Evolutionary conservation across 768 basidiomycete species (phyloP), one percentile per base, ranked within the genome.

Genomic region (Pleurotus tuber-regium): DNA sequence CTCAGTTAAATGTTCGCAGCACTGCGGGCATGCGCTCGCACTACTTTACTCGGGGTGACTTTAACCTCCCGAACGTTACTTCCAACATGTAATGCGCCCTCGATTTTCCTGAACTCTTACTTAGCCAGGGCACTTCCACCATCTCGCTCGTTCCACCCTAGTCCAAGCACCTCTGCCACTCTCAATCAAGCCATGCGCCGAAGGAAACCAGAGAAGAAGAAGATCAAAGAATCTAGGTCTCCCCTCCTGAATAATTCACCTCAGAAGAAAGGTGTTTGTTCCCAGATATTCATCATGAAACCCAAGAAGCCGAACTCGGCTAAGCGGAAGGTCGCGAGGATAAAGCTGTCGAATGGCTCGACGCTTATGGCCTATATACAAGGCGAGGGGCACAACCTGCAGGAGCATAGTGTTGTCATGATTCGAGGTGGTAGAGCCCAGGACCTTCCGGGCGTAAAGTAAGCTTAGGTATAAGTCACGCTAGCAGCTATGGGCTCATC

Each of bases 221-320:
- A 74, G 57, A 64, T 72, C 12, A 59, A 69, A 40, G 80, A 82
- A 57, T 72, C 80, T n/a, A 82, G 77, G 59, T 86, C 95, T 0
- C 97, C 97, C 0, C 80, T 95, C 8, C 80, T 99, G 14, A 73
- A 88, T 48, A 74, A 67, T 21, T 86, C 82, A 62, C 90, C 89
- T 5, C 95, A 98, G 72, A 82, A 84, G 61, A 97, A 97, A 64
- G 97, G 91, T 41, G 94, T 99, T 54, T 91, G 91, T 66, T 82
- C 87, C 33, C 83, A 85, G 57, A 76, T 92, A 33, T 82, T 85
- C 59, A 90, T 84, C 47, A 82, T 80, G 57, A 90, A 85, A 60
- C 97, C 97, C 19, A 97, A 93, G 76, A 99, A 99, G 65, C 97
- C 97, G 56, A 99, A 99, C 70, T 98, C 96, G 9, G 95, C 95